Base-by-base conservation (phyloP, 805 yeast species). In the Sugiyamaella valdiviana region DNA sequence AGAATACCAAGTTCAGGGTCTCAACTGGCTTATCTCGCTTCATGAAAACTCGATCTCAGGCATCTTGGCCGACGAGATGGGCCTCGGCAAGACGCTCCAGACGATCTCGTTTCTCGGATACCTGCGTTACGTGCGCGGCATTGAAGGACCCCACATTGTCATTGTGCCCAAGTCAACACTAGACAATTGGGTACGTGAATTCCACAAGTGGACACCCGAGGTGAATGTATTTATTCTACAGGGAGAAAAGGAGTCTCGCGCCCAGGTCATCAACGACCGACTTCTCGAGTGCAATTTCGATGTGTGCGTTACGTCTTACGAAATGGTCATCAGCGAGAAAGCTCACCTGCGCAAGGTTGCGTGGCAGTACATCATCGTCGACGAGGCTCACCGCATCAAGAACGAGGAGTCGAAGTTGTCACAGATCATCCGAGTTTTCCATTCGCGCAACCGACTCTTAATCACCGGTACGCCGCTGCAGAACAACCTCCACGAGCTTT, bases 1-100 rank as follows among this genome's bases (percentile, higher is more conserved):
- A 62, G 95, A 86, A 59, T 91, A 93, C 63, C 99, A 91, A 68
- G 72, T 91, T 32, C 96, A 89, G 62, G 99, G 99, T 42, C 74
- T 91, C 46, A 93, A 93, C 66, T 91, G 99, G 99, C 74, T 91
- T 49, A 83, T 91, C 10, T 80, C 93, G 0, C 68, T 93, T 22
- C 86, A 88, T 62, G 90, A 87, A 57, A 87, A 91, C 62, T 75
- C 83, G 49, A 74, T 91, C 29, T 85, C 95, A 3, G 99, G 99
- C 12, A 91, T 91, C 36, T 70, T 91, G 41, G 99, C 99, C 6
- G 99, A 91, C 66, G 99, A 91, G 65, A 91, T 93, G 99, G 99
- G 99, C 1, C 73, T 91, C 22, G 99, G 99, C 48, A 91, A 91
- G 66, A 91, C 99, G 2, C 70, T 91, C 45, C 99, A 91, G 67